Conservation (phyloP, 441 rosid species). For the Mallotus japonicus region DNA sequence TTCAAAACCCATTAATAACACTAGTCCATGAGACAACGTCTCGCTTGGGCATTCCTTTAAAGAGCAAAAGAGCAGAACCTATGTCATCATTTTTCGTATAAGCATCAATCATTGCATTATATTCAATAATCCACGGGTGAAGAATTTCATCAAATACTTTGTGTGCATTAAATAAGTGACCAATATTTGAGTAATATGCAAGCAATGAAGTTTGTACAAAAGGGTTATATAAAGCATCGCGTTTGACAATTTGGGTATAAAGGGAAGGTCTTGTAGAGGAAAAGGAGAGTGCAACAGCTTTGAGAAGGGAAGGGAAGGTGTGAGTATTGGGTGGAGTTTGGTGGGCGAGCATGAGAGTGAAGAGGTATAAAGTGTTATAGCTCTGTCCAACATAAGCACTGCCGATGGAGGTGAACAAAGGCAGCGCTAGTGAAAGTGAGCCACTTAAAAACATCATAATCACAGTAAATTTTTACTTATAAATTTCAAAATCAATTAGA, state of each 20-base stretch:
- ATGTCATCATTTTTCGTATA: constrained; percentile 51
- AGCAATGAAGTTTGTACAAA: constrained; percentile 56
- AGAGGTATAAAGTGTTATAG: constrained; percentile 39
- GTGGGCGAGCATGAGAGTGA: constrained; percentile 55
- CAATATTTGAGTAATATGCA: constrained; percentile 35
- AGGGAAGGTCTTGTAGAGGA: constrained; percentile 40
- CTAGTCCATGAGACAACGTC: constrained; percentile 76
- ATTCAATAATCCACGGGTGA: constrained; percentile 44
- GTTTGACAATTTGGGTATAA: constrained; percentile 47
- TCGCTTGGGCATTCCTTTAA: constrained; percentile 41
- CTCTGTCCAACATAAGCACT: constrained; percentile 37
- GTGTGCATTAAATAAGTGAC: constrained; percentile 32
- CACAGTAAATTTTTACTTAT: too few species aligned
- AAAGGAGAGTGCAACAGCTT: constrained; percentile 35
- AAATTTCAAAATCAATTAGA: too few species aligned
- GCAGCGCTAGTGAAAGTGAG: too few species aligned
- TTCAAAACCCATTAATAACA: constrained; percentile 56
- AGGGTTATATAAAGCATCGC: constrained; percentile 51
- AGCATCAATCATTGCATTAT: constrained; percentile 60
- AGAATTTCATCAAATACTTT: constrained; percentile 56
- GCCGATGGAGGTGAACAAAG: too few species aligned
- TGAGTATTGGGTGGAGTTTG: constrained; percentile 43
- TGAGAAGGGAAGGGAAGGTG: constrained; percentile 66
- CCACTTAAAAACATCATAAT: too few species aligned
- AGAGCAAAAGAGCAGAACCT: constrained; percentile 43